Evolutionary conservation across 192 early-diverging fungal genomes (phyloP).

Genomic region (Chytriomyces sp.): DNA sequence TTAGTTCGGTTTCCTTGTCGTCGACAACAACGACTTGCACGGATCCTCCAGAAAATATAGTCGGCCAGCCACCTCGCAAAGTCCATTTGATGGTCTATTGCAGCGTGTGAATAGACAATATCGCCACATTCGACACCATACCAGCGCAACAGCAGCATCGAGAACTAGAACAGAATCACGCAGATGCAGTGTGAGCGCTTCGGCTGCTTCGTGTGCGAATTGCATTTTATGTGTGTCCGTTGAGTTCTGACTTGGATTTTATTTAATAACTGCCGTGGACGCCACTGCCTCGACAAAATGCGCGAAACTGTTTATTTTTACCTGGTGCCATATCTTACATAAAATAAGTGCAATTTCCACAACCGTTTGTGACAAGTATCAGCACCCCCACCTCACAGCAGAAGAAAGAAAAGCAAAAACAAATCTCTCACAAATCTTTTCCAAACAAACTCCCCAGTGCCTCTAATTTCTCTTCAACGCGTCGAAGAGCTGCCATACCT

Average conservation of each 20-base stretch:
- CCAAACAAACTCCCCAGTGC: neutral
- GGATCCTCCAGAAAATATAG: constrained; percentile 2
- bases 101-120: neutral
- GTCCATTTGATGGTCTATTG: constrained; percentile 17
- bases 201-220: constrained; percentile 7
- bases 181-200: neutral
- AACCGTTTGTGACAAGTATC: no score
- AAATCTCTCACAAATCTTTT: neutral
- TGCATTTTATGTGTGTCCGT: neutral
- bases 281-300: no score
- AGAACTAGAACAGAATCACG: neutral
- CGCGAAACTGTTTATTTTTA: no score
- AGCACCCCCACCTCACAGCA: neutral
- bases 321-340: no score
- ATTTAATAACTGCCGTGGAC: no score
- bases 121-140: neutral
- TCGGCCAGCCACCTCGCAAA: neutral
- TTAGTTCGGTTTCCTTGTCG: no score
- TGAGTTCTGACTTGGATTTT: no score
- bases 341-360: no score
- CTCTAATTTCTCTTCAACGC: neutral
- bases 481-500: neutral
- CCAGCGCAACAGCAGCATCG: neutral
- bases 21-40: neutral
- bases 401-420: neutral